Conservation (phyloP, 1,284 basidiomycete species). For the Ceratobasidium theobromae region DNA sequence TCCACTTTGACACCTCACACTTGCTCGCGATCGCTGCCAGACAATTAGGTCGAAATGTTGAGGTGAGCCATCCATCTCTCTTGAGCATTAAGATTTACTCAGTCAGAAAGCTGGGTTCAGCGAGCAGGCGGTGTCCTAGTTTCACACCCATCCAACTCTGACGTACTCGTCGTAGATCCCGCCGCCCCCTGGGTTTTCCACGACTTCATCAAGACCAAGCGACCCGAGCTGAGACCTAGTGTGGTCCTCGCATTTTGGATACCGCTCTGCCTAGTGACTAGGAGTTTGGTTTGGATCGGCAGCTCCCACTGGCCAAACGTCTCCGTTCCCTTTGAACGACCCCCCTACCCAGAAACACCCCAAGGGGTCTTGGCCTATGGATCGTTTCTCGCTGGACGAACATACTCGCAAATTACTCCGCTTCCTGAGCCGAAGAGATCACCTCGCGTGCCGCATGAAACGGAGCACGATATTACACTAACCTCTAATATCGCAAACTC, state of each 20-base stretch:
- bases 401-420: background rate
- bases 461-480: background rate
- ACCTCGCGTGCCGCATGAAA: background rate
- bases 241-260: constrained; percentile 23
- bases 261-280: constrained; percentile 2
- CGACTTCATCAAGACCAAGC: background rate
- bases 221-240: background rate
- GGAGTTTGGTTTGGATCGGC: constrained; percentile 1
- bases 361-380: background rate
- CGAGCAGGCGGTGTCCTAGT: background rate
- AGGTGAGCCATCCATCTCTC: background rate
- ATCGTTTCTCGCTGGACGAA: constrained; percentile 11
- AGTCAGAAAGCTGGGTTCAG: background rate
- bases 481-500: background rate
- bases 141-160: background rate
- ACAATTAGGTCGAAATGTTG: background rate
- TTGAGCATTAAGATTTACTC: background rate
- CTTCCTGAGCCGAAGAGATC: background rate
- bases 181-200: constrained; percentile 2
- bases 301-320: constrained; percentile 4
- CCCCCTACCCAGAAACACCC: constrained; percentile 1
- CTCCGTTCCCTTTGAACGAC: background rate
- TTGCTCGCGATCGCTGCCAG: background rate
- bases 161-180: constrained; percentile 22
- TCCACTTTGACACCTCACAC: constrained; percentile 15